A percentile compares a stretch with the other conserved stretches of the same genome.
phyloP scores from a whole-genome alignment of 2,329 filamentous ascomycete species.

The Talaromyces amestolkiae region DNA sequence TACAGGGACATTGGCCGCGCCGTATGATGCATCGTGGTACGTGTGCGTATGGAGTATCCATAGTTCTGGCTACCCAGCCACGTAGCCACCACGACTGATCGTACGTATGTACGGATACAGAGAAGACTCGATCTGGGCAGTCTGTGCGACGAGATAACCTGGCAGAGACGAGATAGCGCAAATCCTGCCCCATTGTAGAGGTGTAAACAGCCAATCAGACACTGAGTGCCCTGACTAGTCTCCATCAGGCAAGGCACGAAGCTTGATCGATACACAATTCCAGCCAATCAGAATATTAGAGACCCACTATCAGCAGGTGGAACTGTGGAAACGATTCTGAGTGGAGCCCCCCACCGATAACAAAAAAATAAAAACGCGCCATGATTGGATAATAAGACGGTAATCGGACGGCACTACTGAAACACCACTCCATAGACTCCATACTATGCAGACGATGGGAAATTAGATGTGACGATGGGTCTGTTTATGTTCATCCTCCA shows the following conservation, averaged over 20 bases:
- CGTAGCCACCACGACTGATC: not conserved
- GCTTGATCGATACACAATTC: not conserved
- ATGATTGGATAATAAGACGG: not conserved
- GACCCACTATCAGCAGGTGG: not conserved
- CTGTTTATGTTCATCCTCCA: not conserved
- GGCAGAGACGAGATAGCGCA: not conserved
- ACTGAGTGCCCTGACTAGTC: not conserved
- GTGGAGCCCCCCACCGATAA: not conserved
- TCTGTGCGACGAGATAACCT: not conserved
- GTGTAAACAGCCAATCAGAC: not conserved
- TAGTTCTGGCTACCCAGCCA: not conserved
- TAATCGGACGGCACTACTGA: not conserved
- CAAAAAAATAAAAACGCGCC: not conserved
- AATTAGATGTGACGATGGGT: not conserved
- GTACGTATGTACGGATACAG: not conserved
- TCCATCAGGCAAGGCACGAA: not conserved
- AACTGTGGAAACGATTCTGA: not conserved
- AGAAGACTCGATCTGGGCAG: not conserved
- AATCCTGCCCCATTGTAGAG: not conserved
- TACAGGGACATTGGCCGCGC: too few relatives aligned
- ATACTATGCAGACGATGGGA: too few relatives aligned
- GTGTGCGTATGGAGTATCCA: not conserved
- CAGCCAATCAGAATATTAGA: not conserved
- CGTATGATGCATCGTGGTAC: not conserved
- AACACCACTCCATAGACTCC: not conserved